These are phyloP conservation scores for Leccinum boreale DNA, from an alignment of 768 basidiomycete genomes.

Conservation along the genomic window DNA sequence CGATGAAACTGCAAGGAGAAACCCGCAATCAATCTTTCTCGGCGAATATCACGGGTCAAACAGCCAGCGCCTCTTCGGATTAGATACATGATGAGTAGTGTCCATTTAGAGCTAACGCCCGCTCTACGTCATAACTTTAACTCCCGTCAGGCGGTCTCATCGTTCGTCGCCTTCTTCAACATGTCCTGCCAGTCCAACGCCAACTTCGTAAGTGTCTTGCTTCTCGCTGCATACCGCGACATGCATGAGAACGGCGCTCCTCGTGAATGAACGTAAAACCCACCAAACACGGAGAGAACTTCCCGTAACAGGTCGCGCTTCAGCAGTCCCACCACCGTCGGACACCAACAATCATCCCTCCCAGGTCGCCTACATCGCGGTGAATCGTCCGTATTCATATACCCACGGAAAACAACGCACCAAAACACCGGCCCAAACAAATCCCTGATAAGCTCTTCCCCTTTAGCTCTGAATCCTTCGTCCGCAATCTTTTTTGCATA, in stretches of 20 bases:
- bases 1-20: neutral
- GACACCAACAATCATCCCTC: constrained; percentile 60
- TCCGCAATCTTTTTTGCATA: constrained; percentile 88
- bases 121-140: neutral
- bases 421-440: constrained; percentile 87
- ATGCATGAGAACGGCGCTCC: constrained; percentile 8
- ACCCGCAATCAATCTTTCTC: neutral
- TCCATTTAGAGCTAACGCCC: neutral
- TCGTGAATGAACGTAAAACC: constrained; percentile 22
- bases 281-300: constrained; percentile 76
- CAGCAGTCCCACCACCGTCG: constrained; percentile 63
- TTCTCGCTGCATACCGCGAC: constrained; percentile 47
- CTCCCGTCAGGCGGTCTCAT: constrained; percentile 35
- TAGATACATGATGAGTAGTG: neutral
- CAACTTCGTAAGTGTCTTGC: constrained; percentile 70
- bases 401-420: constrained; percentile 44
- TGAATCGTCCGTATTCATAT: neutral
- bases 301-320: constrained; percentile 86
- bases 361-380: constrained; percentile 55
- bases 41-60: constrained; percentile 1
- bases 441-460: constrained; percentile 88
- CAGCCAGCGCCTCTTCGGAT: neutral
- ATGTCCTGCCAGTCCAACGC: constrained; percentile 82
- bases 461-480: constrained; percentile 84
- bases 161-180: constrained; percentile 58